Conservation (phyloP, 345 rosid genomes). For the Boechera retrofracta region DNA sequence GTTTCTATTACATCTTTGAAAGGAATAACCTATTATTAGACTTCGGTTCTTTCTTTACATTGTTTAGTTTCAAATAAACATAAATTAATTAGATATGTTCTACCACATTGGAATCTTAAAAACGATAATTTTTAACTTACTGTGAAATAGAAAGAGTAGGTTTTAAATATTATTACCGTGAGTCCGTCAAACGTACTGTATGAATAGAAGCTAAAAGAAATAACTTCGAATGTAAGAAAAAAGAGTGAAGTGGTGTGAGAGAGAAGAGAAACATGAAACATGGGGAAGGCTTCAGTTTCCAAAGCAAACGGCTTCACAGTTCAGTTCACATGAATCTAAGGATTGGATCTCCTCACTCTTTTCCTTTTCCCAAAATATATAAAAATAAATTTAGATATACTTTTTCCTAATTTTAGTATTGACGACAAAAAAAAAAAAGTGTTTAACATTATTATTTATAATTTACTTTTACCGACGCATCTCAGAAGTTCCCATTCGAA, state of each 20-base stretch:
- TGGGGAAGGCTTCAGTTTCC: slow-evolving; percentile 45
- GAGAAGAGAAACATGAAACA: slow-evolving; percentile 18
- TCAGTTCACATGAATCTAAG: slow-evolving; percentile 35
- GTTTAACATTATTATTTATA: neutral
- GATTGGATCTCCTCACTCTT: slow-evolving; percentile 31
- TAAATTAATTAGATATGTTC: neutral
- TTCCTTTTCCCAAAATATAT: neutral
- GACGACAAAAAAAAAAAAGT: neutral
- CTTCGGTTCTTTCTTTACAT: neutral
- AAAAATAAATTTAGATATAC: neutral
- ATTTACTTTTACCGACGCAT: slow-evolving; percentile 14
- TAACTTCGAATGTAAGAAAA: slow-evolving; percentile 31
- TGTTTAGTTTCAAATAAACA: neutral
- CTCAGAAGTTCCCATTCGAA: slow-evolving; percentile 25
- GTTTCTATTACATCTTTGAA: neutral
- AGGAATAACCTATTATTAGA: neutral
- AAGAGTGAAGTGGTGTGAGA: slow-evolving; percentile 7
- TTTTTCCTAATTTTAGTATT: neutral
- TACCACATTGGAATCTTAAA: neutral
- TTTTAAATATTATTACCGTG: neutral
- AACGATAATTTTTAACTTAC: neutral
- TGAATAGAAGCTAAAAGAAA: neutral
- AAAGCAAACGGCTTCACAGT: slow-evolving; percentile 39
- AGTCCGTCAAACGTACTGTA: no score
- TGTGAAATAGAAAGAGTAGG: neutral